These are phyloP conservation scores for Myotisia sp. DNA, from an alignment of 2,329 filamentous ascomycete genomes.

Conservation along the genomic window DNA sequence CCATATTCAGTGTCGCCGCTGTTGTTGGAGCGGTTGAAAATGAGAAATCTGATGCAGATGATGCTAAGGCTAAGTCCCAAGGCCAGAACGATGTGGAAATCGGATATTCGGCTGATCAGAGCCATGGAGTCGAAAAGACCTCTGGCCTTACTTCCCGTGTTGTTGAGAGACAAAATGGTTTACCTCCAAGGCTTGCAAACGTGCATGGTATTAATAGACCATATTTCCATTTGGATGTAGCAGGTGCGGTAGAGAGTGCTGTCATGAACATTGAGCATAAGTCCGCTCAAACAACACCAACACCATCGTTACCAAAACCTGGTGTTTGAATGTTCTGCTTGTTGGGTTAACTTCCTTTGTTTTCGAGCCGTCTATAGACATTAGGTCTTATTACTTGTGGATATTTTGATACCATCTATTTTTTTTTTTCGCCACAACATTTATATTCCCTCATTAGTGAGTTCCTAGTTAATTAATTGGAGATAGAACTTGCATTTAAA, in stretches of 20 bases:
- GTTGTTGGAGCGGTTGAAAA: slow-evolving; percentile 2
- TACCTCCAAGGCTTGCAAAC: slow-evolving; percentile 7
- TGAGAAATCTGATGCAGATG: slow-evolving; percentile 1
- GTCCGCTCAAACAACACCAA: neutral
- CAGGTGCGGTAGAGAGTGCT: slow-evolving; percentile 9
- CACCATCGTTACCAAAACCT: neutral
- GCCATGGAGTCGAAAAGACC: slow-evolving; percentile 2
- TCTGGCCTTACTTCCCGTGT: neutral
- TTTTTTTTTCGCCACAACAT: no score
- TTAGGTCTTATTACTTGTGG: no score
- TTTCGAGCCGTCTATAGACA: no score
- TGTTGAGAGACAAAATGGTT: neutral
- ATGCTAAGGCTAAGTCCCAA: neutral
- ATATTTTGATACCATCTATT: no score
- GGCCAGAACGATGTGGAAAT: slow-evolving; percentile 2
- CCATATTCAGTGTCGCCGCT: slow-evolving; percentile 10
- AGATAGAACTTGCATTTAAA: no score
- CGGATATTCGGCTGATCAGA: slow-evolving; percentile 1
- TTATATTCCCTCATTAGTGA: no score
- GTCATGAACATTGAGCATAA: slow-evolving; percentile 8
- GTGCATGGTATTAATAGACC: slow-evolving; percentile 10
- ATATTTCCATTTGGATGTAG: slow-evolving; percentile 10
- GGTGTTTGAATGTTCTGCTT: no score
- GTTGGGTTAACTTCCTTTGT: no score
- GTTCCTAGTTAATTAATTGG: no score